Evolutionary conservation across 2,329 filamentous ascomycete genomes (phyloP), one percentile per base, ranked within the genome.

Genomic region (Colletotrichum siamense): DNA sequence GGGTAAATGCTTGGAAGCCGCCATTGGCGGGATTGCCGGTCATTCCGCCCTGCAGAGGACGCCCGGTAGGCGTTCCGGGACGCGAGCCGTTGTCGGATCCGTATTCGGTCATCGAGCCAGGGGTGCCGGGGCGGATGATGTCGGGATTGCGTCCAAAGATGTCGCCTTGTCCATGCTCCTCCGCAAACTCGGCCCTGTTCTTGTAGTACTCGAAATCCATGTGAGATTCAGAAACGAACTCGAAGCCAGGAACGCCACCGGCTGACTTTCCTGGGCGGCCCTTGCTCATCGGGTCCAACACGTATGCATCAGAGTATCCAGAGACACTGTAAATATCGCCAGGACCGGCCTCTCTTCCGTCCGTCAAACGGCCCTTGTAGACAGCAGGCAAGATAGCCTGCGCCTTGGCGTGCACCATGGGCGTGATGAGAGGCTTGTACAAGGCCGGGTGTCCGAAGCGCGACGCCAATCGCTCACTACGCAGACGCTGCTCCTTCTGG

Each of bases 151-250:
- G 89, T 5, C 94, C 94, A 77, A 91, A 94, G 8, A 93, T 87
- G 36, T 92, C 91, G 26, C 94, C 94, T 7, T 94, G 96, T n/a
- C 95, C 95, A 79, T 96, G 94, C 71, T 97, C 95, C 13, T 96
- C 94, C 2, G 93, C 92, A 85, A 99, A 98, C 79, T 98, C 96
- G 3, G 95, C 91, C 2, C 95, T 91, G 84, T 98, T 94, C 85
- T 98, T 98, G 89, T 93, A 99, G 85, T 95, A 96, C 77, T 95
- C 93, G 82, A 98, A 98, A 83, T 98, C 96, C 84, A 98, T 93
- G 65, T 95, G 92, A 71, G 91, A 91, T 81, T 99, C 96, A 0
- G 95, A 93, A 0, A 99, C 96, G 74, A 98, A 92, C 84, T 99
- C 96, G 84, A 98, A 98, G 0, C 95, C 95, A 0, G 94, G 92